These are phyloP conservation scores for Lanmaoa rubissima DNA, from an alignment of 768 basidiomycete species.

Conservation along the genomic window DNA sequence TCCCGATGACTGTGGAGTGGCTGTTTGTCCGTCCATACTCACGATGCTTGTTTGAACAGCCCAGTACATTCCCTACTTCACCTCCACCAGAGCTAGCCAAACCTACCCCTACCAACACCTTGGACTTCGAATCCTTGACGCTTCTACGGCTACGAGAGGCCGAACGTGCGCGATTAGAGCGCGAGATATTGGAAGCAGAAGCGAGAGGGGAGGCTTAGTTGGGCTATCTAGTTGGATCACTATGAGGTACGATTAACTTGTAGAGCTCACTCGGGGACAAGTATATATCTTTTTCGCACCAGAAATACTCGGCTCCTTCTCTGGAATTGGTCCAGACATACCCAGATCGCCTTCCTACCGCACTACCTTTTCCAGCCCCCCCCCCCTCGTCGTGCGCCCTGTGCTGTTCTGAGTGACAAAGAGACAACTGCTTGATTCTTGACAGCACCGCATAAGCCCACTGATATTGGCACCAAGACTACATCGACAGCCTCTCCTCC, in stretches of 20 bases:
- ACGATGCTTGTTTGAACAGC: conserved; percentile 13
- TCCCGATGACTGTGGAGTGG: no score
- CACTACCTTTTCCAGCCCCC: no score
- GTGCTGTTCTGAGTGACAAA: no score
- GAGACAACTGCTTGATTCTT: no score
- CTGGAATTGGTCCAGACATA: no score
- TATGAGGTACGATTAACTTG: conserved; percentile 15
- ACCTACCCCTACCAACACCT: conserved; percentile 31
- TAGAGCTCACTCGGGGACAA: conserved; percentile 1
- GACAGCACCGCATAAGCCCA: no score
- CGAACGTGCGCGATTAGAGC: conserved; percentile 72
- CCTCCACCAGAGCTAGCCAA: conserved; percentile 23
- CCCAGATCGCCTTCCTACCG: no score
- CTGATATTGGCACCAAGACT: no score
- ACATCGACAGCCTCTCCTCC: no score
- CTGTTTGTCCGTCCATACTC: not conserved
- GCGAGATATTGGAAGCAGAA: conserved; percentile 73
- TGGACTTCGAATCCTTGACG: conserved; percentile 80
- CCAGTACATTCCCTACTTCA: conserved; percentile 17
- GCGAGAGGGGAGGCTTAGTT: conserved; percentile 30
- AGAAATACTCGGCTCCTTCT: no score
- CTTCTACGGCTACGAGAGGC: conserved; percentile 80
- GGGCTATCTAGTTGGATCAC: not conserved
- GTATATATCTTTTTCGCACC: not conserved
- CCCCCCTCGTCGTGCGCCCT: no score